Evolutionary conservation across 352 stramenopile genomes (phyloP).

Genomic region (Paralagenidium karlingii): DNA sequence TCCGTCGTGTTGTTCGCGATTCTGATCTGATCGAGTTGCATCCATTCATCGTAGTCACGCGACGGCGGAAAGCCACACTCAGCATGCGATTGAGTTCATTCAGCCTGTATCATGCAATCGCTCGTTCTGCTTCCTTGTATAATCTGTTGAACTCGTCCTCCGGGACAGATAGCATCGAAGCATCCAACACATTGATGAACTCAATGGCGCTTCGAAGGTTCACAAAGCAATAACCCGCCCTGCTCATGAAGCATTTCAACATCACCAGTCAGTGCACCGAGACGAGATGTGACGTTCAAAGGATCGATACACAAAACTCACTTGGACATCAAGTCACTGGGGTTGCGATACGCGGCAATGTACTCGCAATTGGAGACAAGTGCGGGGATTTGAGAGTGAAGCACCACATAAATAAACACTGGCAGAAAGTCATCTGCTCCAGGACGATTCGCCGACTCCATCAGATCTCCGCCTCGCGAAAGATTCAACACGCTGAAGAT

Average conservation of each 20-base stretch:
- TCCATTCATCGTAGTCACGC: too few relatives aligned
- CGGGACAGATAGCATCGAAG: conserved; percentile 70
- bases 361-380: conserved; percentile 87
- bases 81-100: too few relatives aligned
- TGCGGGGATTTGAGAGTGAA: conserved; percentile 80
- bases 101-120: too few relatives aligned
- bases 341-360: conserved; percentile 81
- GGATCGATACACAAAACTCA: too few relatives aligned
- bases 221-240: conserved; percentile 85
- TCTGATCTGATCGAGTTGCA: too few relatives aligned
- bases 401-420: conserved; percentile 88
- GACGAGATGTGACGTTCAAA: too few relatives aligned
- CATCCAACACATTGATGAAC: conserved; percentile 81
- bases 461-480: conserved; percentile 43
- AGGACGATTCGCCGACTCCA: conserved; percentile 45
- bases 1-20: too few relatives aligned
- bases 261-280: not conserved
- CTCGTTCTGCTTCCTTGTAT: not conserved
- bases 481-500: conserved; percentile 86
- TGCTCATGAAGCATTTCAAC: conserved; percentile 8
- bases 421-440: conserved; percentile 86
- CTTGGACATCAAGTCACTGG: conserved; percentile 85
- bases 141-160: conserved; percentile 56
- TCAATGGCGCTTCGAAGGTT: conserved; percentile 85
- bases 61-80: too few relatives aligned